These are phyloP conservation scores for Globisporangium paddicum DNA, from an alignment of 352 stramenopile genomes.

Conservation along the genomic window DNA sequence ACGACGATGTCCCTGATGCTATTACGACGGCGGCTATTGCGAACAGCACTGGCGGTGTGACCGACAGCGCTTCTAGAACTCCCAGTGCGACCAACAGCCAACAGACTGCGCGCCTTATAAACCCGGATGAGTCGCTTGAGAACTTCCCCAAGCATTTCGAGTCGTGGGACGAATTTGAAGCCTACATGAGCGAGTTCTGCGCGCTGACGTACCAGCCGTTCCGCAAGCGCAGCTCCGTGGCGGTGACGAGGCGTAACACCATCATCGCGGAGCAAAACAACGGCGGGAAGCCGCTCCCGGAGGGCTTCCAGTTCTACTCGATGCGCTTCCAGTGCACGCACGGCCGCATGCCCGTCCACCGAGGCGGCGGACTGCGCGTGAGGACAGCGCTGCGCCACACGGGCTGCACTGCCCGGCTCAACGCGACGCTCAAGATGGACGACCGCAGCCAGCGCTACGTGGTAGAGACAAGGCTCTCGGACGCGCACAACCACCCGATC, in stretches of 20 bases:
- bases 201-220: not conserved
- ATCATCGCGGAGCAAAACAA: constrained; percentile 21
- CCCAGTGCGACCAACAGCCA: not conserved
- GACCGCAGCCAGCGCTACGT: not conserved
- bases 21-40: not conserved
- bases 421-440: constrained; percentile 4
- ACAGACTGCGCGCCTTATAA: not conserved
- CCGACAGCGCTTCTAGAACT: not conserved
- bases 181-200: not conserved
- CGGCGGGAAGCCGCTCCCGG: not conserved
- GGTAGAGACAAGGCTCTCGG: not conserved
- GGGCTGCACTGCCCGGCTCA: constrained; percentile 5
- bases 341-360: not conserved
- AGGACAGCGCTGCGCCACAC: not conserved
- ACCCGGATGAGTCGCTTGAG: not conserved
- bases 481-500: constrained; percentile 8
- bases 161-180: not conserved
- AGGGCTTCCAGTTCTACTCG: not conserved
- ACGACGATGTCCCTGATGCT: not conserved
- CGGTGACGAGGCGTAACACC: constrained; percentile 11
- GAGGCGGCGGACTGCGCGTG: not conserved
- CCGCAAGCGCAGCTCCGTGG: constrained; percentile 1
- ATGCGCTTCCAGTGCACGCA: constrained; percentile 4
- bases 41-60: not conserved
- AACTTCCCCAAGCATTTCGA: not conserved